These are phyloP conservation scores for Erythrobasidium hasegawianum DNA, from an alignment of 1,284 basidiomycete species.

Conservation along the genomic window DNA sequence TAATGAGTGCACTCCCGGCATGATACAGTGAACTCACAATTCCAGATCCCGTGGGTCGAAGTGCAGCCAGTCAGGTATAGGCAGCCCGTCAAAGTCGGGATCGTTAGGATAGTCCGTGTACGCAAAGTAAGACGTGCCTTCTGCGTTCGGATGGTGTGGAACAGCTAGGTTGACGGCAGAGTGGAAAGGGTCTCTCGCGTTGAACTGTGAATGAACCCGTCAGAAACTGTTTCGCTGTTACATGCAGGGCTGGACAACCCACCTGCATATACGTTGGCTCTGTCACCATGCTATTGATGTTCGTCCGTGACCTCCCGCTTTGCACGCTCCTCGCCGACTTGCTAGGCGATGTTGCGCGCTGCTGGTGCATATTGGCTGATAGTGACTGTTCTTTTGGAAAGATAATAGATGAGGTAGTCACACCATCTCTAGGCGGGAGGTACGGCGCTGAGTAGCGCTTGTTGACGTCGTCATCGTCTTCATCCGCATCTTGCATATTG, in stretches of 20 bases:
- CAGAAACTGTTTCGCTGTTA: background rate
- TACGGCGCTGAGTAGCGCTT: constrained; percentile 32
- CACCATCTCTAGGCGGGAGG: constrained; percentile 16
- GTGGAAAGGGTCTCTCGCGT: constrained; percentile 34
- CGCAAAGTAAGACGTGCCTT: constrained; percentile 24
- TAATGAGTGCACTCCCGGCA: too few relatives aligned
- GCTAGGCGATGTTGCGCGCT: background rate
- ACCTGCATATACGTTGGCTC: constrained; percentile 26
- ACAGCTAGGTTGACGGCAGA: constrained; percentile 23
- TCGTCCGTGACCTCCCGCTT: constrained; percentile 12
- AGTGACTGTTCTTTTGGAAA: constrained; percentile 6
- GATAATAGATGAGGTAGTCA: constrained; percentile 27
- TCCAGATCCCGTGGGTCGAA: constrained; percentile 31
- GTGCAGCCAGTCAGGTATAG: constrained; percentile 33
- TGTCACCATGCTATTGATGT: constrained; percentile 3
- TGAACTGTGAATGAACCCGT: background rate
- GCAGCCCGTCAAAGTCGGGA: constrained; percentile 19
- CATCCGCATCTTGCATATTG: constrained; percentile 25
- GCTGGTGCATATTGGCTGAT: background rate
- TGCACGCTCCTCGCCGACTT: background rate
- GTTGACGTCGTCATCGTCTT: constrained; percentile 9
- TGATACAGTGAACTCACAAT: too few relatives aligned
- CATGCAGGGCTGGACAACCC: background rate
- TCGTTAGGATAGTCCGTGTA: constrained; percentile 33
- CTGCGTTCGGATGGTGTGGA: constrained; percentile 17